Base-by-base conservation (phyloP, 768 basidiomycete genomes). In the Steccherinum ochraceum region DNA sequence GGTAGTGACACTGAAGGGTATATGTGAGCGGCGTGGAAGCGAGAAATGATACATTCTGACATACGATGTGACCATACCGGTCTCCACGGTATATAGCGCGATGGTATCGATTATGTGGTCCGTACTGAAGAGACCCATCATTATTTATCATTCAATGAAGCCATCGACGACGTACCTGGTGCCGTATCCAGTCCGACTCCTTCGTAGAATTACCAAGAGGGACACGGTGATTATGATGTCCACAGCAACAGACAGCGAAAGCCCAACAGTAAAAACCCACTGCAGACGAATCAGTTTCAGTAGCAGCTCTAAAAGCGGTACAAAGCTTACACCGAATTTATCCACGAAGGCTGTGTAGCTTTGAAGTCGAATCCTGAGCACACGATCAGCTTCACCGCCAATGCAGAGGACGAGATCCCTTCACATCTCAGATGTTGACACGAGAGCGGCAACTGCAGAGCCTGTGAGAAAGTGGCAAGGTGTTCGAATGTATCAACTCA, bases 81-180 rank as follows among this genome's bases (percentile, higher is more conserved):
- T 63, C 48, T 61, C 55, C 2, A 63, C 53, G 12, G 62, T 59
- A 30, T 63, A 63, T 24, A 60, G 27, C 0, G 58, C 54, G n/a
- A 61, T 46, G 3, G 47, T 51, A 40, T 63, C 47, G 53, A 63
- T 55, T 25, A 61, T 47, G 5, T 48, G 50, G 46, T 61, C 54
- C 58, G 61, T 61, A 26, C 61, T 63, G 53, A 35, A 46, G 19
- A 5, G 45, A 51, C 16, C 21, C 30, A 16, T 46, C 39, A 20
- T 26, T 26, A 20, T 21, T 24, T 42, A 18, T 7, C 18, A 21
- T 1, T 24, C 44, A 7, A 5, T 20, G 12, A 12, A 5, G 4
- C 7, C 3, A 5, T 3, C 18, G 12, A 26, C 30, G n/a, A 48
- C 46, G 25, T 19, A 56, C 56, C 40, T 52, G 3, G 43, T 46